Evolutionary conservation across 495 filamentous ascomycete species (phyloP), one percentile per base, ranked within the genome.

Genomic region (Penicillium silybi): DNA sequence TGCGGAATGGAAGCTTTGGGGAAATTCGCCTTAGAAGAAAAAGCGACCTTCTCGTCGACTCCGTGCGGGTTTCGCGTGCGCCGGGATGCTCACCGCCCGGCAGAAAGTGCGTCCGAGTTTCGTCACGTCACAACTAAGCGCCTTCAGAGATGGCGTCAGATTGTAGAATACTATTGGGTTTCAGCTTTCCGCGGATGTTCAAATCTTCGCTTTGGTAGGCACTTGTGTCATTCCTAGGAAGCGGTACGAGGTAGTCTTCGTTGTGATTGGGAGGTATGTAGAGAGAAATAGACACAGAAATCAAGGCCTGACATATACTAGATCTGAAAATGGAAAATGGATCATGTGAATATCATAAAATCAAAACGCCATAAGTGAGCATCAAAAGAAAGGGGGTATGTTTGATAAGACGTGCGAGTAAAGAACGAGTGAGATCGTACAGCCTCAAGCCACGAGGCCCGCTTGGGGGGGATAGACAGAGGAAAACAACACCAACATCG

Each of bases 11-110:
- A 66, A 64, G 58, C 52, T 62, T 52, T 53, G 46, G 41, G 49
- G 64, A 53, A 68, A 65, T 61, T 63, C 57, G 60, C 56, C 59
- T 59, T 60, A 54, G 59, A 57, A 55, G 62, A 65, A 65, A 65
- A 65, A 63, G 61, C 57, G 56, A 60, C 63, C 49, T 48, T 3
- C 19, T 65, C 50, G 40, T 50, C 49, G 59, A 59, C 62, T 59
- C 58, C 61, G 61, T 64, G 62, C 63, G 63, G 63, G 63, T 61
- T 64, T 63, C 59, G 54, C 51, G 59, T 62, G 59, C 52, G 42
- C 62, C 62, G 59, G 62, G 62, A 54, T 23, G 2, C 10, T 54
- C 51, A 63, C 60, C 62, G 62, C 62, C 59, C 52, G 63, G 63
- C 63, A 65, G 54, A 65, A 65, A 44, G 29, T n/a, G 34, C 18